Conservation (phyloP, 192 early-diverging fungal genomes). For the Backusella sp. region DNA sequence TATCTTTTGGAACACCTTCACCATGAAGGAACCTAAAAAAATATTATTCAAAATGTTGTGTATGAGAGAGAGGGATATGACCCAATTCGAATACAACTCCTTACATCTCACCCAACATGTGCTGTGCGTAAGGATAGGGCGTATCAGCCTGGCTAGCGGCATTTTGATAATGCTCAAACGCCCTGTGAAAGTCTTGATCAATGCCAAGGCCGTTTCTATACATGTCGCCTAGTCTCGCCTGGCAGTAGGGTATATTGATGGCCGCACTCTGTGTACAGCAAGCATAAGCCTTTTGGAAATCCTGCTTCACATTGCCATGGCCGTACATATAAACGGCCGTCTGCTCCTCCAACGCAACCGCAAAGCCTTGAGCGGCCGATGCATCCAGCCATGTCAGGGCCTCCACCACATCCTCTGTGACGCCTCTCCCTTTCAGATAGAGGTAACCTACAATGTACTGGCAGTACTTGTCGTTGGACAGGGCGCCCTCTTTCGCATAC, state of each 20-base stretch:
- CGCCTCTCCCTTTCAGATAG: slow-evolving; percentile 25
- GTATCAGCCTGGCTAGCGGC: slow-evolving; percentile 33
- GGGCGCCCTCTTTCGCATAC: slow-evolving; percentile 29
- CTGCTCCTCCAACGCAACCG: slow-evolving; percentile 29
- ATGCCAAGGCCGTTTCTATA: slow-evolving; percentile 41
- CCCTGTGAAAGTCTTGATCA: slow-evolving; percentile 27
- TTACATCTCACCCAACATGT: slow-evolving; percentile 33
- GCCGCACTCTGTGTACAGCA: slow-evolving; percentile 7
- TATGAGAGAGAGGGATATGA: too few species aligned
- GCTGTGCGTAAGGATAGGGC: slow-evolving; percentile 25
- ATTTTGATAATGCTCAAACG: slow-evolving; percentile 34
- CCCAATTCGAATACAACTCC: neutral
- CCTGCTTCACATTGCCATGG: slow-evolving; percentile 11
- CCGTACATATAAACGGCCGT: slow-evolving; percentile 25
- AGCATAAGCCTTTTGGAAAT: slow-evolving; percentile 24
- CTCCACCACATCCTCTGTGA: slow-evolving; percentile 1
- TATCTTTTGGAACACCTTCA: slow-evolving; percentile 33
- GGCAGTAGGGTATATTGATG: slow-evolving; percentile 13
- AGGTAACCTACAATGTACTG: slow-evolving; percentile 35
- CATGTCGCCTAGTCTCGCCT: slow-evolving; percentile 30
- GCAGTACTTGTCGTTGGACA: slow-evolving; percentile 27
- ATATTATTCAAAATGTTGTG: too few species aligned
- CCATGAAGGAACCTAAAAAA: slow-evolving; percentile 29
- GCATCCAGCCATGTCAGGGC: slow-evolving; percentile 25
- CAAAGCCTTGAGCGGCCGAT: slow-evolving; percentile 23